These are phyloP conservation scores for Suhomyces panamericanus DNA, from an alignment of 1,139 yeast species.

Conservation along the genomic window DNA sequence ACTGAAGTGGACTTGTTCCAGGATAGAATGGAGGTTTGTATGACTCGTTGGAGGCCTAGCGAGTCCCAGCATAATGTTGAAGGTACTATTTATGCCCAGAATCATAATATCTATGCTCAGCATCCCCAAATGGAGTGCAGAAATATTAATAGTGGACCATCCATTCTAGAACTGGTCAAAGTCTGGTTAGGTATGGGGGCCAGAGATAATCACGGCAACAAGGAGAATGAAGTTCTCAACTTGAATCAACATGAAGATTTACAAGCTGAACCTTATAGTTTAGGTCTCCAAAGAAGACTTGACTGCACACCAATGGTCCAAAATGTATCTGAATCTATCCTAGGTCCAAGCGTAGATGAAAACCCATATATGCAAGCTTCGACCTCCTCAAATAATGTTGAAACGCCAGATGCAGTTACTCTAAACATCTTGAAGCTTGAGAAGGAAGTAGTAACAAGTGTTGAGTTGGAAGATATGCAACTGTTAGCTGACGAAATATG, in stretches of 20 bases:
- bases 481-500: conserved; percentile 2
- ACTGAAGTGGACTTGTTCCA: conserved; percentile 29
- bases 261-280: not conserved
- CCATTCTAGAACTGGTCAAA: not conserved
- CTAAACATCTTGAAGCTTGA: not conserved
- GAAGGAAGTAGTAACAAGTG: not conserved
- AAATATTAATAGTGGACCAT: not conserved
- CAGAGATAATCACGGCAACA: not conserved
- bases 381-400: not conserved
- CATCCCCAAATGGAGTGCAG: conserved; percentile 28
- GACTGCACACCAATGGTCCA: not conserved
- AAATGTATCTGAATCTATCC: conserved; percentile 13
- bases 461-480: conserved; percentile 2
- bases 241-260: not conserved
- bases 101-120: conserved; percentile 22
- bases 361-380: not conserved
- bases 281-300: not conserved
- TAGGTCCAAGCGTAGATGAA: not conserved
- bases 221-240: not conserved
- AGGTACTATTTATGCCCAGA: conserved; percentile 30
- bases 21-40: conserved; percentile 51
- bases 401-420: not conserved
- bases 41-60: conserved; percentile 54
- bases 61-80: conserved; percentile 44
- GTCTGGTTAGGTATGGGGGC: conserved; percentile 3